Base-by-base conservation (phyloP, 2,329 filamentous ascomycete species). In the Colletotrichum agaves region DNA sequence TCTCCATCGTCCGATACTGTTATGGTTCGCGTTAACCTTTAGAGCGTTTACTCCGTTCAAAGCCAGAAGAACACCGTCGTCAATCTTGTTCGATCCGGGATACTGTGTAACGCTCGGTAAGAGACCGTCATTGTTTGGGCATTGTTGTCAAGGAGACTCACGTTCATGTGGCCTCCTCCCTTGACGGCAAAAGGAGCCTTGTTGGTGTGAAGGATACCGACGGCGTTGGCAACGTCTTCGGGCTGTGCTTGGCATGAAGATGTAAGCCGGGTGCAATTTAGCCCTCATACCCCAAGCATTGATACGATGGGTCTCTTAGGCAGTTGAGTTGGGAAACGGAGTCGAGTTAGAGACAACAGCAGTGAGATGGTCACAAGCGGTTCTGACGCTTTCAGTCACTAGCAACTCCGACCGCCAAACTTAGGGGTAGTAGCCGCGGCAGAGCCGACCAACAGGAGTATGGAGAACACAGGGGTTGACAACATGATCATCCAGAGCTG, bases 401-500 rank as follows among this genome's bases (percentile, higher is more conserved):
- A 58, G 13, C 23, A 58, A 8, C 23, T 58, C 55, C 55, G 41
- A 6, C 41, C 23, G 4, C 55, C 55, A 11, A 21, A 47, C 55
- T 47, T 58, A n/a, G 11, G 27, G 13, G n/a, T 47, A 11, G n/a
- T 23, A 10, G 55, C 55, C 21, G 41, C 55, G 27, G 55, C 55
- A 46, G 55, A 58, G 17, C 55, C 7, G 13, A 39, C 55, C n/a
- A 58, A 31, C 27, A 46, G 13, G 2, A 58, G 11, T 15, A n/a
- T n/a, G 55, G 55, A 58, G 1, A 83, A 76, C 5, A 85, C 82
- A n/a, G 43, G 13, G 15, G 31, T 17, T 37, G 31, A 23, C 17
- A 47, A 59, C 31, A 47, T 59, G 2, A 4, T 59, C 3, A 0
- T n/a, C 31, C 5, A 3, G 4, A 1, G 31, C 8, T 8, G 13